Evolutionary conservation across 371 early-diverging fungal genomes (phyloP).

Genomic region (Mucor sp.): DNA sequence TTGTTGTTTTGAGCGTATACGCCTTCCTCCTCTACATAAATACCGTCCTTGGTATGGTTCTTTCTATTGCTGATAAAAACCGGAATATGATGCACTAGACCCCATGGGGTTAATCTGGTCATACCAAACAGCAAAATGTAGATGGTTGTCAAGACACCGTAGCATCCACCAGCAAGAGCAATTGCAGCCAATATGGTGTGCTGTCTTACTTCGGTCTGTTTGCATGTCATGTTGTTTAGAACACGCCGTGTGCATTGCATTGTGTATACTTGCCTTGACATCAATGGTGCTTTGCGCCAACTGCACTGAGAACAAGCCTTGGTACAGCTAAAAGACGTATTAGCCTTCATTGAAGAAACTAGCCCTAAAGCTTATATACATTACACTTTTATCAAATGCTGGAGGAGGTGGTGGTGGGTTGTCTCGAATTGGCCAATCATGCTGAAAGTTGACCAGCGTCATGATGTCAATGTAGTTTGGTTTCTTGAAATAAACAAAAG

Average conservation of each 20-base stretch:
- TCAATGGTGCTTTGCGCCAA: conserved; percentile 34
- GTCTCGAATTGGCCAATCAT: conserved; percentile 34
- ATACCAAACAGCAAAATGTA: conserved; percentile 49
- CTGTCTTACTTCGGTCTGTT: conserved; percentile 42
- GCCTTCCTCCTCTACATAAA: neutral
- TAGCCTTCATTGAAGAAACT: neutral
- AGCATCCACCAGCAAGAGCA: conserved; percentile 47
- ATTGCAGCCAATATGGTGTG: conserved; percentile 41
- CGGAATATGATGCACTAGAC: conserved; percentile 39
- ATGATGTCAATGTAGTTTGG: conserved; percentile 36
- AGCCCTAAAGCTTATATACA: neutral
- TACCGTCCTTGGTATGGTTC: neutral
- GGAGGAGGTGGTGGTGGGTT: conserved; percentile 1
- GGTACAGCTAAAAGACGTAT: conserved; percentile 22
- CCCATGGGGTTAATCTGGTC: conserved; percentile 47
- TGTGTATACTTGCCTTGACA: conserved; percentile 25
- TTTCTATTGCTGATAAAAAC: conserved; percentile 21
- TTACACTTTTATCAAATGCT: conserved; percentile 14
- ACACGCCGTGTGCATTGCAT: neutral
- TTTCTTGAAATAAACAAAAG: conserved; percentile 14
- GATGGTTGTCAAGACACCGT: conserved; percentile 39
- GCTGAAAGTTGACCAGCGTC: conserved; percentile 26
- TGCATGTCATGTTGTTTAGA: neutral
- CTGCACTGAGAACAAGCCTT: conserved; percentile 39
- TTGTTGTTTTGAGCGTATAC: neutral